Evolutionary conservation across 2,329 filamentous ascomycete species (phyloP), one percentile per base, ranked within the genome.

Genomic region (Nothophoma quercina): DNA sequence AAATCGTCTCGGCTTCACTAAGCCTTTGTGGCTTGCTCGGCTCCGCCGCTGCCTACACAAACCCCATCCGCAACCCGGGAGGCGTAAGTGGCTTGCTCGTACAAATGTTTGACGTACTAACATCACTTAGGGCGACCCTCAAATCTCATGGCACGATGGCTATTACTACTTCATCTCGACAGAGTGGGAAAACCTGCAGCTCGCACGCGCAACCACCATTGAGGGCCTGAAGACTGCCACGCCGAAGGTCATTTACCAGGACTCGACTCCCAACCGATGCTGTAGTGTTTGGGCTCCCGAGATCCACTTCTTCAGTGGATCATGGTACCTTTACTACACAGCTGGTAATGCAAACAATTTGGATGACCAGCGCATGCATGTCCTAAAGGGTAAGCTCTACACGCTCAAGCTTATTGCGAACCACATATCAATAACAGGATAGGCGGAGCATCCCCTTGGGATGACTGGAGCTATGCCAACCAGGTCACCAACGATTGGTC

Each of bases 161-260:
- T 84, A 80, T 57, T 85, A 85, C 69, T 85, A 85, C 56, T 71
- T 86, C 21, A 78, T 83, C 55, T 81, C 81, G 0, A 85, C 82
- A 0, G 81, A 80, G 16, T 85, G 81, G 81, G 79, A 72, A 2
- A 74, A 85, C 55, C 71, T 86, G 8, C 74, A 82, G 55, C 77
- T 86, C n/a, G 77, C 81, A 0, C 75, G 82, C 0, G 77, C 84
- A 0, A 81, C 72, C 6, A 85, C 82, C 0, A 70, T 86, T 4
- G 77, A 79, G 22, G 83, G 81, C 0, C 67, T 86, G 13, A 83
- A 83, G 72, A 80, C 76, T 0, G 81, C 78, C 0, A 74, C 77
- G 26, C 78, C 76, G 10, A 83, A 82, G 56, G 68, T 66, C 4
- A 79, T 85, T 26, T 85, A 80, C 70, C 75, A 74, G 0, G 79